Evolutionary conservation across 305 asterid species (phyloP), one percentile per base, ranked within the genome.

Genomic region (Rubia occidens): DNA sequence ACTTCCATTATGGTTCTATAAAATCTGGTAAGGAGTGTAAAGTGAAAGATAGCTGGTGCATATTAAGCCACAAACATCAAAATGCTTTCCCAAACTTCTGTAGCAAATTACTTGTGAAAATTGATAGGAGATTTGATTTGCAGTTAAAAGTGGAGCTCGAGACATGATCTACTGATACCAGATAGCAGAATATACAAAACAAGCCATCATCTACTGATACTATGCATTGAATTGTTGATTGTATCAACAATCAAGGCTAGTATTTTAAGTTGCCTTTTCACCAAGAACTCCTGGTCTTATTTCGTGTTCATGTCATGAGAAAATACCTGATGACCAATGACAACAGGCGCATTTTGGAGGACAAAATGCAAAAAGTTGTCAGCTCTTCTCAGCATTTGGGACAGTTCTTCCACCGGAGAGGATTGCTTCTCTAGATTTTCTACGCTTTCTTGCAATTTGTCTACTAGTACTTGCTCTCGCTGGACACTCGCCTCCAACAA

Each of bases 261-360:
- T 61, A 61, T 20, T 15, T 35, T 21, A 21, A 26, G 13, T 32
- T 14, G 44, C 32, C 45, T 32, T 60, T 14, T 61, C 1, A 40
- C 40, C 49, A 21, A 59, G 37, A 44, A 14, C 3, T 60, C 3
- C 14, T 7, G 43, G 43, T 54, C 55, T 44, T 54, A 10, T 26
- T 47, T 10, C 6, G 11, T 9, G 24, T 35, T 73, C 60, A 37
- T 35, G 32, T 11, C 35, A 14, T 9, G 11, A 29, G 11, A 39
- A n/a, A 32, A 53, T 81, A 90, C 96, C 92, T 89, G 97, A 68
- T 91, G 97, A 58, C 97, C 97, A 20, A 89, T 91, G 63, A 91
- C 97, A 75, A 91, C 96, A 0, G 97, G 96, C 21, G 97, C 97
- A 81, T 85, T 91, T 72, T 91, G 97, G 56, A 91, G 91, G 72